Evolutionary conservation across 176 grass and related monocot genomes (phyloP), one percentile per base, ranked within the genome.

Genomic region (Tillandsia fasciculata): DNA sequence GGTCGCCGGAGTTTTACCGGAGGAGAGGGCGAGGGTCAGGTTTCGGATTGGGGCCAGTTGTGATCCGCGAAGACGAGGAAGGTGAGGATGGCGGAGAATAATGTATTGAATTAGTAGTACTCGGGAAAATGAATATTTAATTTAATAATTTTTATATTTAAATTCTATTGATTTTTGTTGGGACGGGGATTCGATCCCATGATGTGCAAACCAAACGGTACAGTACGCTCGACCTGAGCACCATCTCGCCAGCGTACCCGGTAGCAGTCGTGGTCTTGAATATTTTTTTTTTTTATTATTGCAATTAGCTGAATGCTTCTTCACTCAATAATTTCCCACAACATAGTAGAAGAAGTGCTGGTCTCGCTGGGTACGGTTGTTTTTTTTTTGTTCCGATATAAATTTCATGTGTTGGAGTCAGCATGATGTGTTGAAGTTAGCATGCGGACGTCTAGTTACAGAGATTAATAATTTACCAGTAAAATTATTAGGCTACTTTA

Each of bases 1-100:
- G n/a, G 67, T 77, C 54, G 64, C 65, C 67, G 50, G 15, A 15
- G 54, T 52, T 18, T 83, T 95, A 65, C 78, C 71, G 53, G 72
- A 78, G 52, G 80, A 75, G 50, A 85, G 84, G 75, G 73, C 70
- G 66, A 90, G 70, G 73, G 70, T 96, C 70, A 73, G 28, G 53
- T 85, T 94, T 78, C 51, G 52, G 12, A 8, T 83, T n/a, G 33
- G 17, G 9, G 24, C 17, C 1, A 17, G 74, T 15, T 28, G 4
- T 42, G 33, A 42, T 42, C 33, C 3, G 33, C 49, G 22, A 77
- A 81, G 72, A 64, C 15, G 66, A 75, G 51, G 50, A 79, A 42
- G 68, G 52, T 51, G 70, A 48, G 51, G 27, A 4, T 2, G 15
- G 22, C 9, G 8, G 56, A 20, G 17, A 14, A 61, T 15, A 61